Conservation (phyloP, 2,329 filamentous ascomycete genomes). For the Calonectria ilicicola region DNA sequence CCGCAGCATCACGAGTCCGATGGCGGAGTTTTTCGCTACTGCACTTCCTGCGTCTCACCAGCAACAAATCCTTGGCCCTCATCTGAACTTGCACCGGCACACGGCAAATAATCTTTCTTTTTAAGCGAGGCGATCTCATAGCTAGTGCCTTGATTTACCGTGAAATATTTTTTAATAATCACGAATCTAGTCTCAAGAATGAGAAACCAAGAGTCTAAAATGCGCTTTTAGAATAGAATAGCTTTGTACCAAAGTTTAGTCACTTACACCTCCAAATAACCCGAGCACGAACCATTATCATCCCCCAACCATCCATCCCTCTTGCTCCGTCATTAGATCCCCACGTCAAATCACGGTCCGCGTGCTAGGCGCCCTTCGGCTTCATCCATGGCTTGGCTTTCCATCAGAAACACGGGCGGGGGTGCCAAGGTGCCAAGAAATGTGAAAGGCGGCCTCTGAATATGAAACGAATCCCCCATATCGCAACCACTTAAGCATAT, state of each 20-base stretch:
- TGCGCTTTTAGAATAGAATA: not conserved
- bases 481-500: constrained; percentile 19
- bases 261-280: not conserved
- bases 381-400: constrained; percentile 4
- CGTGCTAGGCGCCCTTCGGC: not conserved
- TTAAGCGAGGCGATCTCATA: not conserved
- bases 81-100: not conserved
- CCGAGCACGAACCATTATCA: not conserved
- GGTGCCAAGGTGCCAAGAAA: not conserved
- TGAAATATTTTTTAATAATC: not conserved
- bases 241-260: not conserved
- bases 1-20: not conserved
- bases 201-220: not conserved
- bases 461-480: constrained; percentile 21
- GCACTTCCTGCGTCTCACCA: not conserved
- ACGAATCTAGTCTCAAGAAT: not conserved
- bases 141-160: too few relatives aligned
- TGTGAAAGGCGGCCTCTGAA: not conserved
- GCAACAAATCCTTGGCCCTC: not conserved
- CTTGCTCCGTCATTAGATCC: not conserved
- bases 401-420: not conserved
- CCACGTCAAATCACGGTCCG: not conserved
- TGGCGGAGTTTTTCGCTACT: not conserved
- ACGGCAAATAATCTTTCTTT: not conserved
- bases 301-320: not conserved